phyloP scores from a whole-genome alignment of 2,329 filamentous ascomycete genomes.

The Podosphaera aphanis region DNA sequence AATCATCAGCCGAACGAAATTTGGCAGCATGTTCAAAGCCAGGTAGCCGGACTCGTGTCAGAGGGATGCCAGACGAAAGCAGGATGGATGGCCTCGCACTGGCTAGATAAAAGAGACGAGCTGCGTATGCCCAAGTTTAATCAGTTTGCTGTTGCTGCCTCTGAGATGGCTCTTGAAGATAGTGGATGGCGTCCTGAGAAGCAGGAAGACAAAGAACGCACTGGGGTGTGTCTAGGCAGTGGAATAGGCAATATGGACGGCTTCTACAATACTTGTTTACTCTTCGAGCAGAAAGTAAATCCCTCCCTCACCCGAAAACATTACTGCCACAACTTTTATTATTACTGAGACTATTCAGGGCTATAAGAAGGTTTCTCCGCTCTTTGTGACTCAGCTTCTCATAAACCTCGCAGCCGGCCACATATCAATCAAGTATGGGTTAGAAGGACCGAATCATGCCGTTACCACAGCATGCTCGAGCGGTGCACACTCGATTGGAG shows the following conservation, averaged over 20 bases:
- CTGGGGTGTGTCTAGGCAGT: slow-evolving; percentile 80
- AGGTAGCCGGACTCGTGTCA: slow-evolving; percentile 66
- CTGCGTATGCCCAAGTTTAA: slow-evolving; percentile 77
- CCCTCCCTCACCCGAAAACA: neutral
- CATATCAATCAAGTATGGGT: slow-evolving; percentile 75
- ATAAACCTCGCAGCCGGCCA: slow-evolving; percentile 92
- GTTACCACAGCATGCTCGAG: slow-evolving; percentile 91
- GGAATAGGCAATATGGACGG: slow-evolving; percentile 90
- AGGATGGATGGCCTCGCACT: slow-evolving; percentile 30
- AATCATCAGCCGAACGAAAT: slow-evolving; percentile 20
- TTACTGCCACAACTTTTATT: neutral
- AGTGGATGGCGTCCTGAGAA: slow-evolving; percentile 38
- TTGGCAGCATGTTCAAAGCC: slow-evolving; percentile 59
- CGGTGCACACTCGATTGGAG: slow-evolving; percentile 80
- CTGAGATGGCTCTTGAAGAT: slow-evolving; percentile 67
- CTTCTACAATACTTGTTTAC: slow-evolving; percentile 61
- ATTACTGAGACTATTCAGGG: slow-evolving; percentile 30
- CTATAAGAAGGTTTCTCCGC: slow-evolving; percentile 75
- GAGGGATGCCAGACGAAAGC: slow-evolving; percentile 21
- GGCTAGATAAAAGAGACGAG: slow-evolving; percentile 28
- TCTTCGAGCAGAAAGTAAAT: slow-evolving; percentile 44
- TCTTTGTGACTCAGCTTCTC: slow-evolving; percentile 79
- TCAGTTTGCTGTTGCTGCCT: slow-evolving; percentile 73
- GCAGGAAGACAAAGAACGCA: slow-evolving; percentile 43
- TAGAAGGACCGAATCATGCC: slow-evolving; percentile 78